A percentile compares a stretch with the other conserved stretches of the same genome.
Evolutionary conservation across 2,329 filamentous ascomycete genomes (phyloP).

Genomic region (Aspergillus quadrilineatus): DNA sequence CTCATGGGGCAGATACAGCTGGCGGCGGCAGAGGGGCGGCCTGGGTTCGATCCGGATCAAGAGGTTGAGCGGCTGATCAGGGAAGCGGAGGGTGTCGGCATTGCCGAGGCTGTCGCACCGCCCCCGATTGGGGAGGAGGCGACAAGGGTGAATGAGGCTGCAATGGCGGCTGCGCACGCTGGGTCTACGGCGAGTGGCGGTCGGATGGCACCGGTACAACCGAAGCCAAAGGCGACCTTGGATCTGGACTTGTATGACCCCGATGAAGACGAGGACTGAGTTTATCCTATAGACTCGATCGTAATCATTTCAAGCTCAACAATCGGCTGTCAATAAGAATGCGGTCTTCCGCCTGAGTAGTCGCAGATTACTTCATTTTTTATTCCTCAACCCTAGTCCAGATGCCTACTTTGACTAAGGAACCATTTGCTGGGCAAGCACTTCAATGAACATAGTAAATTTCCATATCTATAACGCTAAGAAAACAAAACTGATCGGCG

Average conservation of each 20-base stretch:
- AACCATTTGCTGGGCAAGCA: too few species aligned
- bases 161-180: conserved; percentile 34
- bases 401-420: too few species aligned
- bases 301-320: too few species aligned
- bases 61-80: conserved; percentile 48
- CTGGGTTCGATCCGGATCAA: conserved; percentile 55
- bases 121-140: conserved; percentile 34
- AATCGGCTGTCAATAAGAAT: too few species aligned
- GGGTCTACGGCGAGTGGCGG: conserved; percentile 24
- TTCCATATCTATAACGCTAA: not conserved
- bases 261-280: conserved; percentile 44
- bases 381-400: too few species aligned
- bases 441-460: not conserved
- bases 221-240: conserved; percentile 40
- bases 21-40: conserved; percentile 51
- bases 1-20: conserved; percentile 48
- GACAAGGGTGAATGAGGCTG: conserved; percentile 33
- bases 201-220: conserved; percentile 18
- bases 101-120: conserved; percentile 44
- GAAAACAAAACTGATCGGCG: not conserved
- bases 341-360: too few species aligned
- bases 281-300: not conserved
- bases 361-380: too few species aligned
- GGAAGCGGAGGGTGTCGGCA: conserved; percentile 57
- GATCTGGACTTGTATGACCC: conserved; percentile 48